Conservation (phyloP, 2,329 filamentous ascomycete genomes). For the Nectriaceae sp. region DNA sequence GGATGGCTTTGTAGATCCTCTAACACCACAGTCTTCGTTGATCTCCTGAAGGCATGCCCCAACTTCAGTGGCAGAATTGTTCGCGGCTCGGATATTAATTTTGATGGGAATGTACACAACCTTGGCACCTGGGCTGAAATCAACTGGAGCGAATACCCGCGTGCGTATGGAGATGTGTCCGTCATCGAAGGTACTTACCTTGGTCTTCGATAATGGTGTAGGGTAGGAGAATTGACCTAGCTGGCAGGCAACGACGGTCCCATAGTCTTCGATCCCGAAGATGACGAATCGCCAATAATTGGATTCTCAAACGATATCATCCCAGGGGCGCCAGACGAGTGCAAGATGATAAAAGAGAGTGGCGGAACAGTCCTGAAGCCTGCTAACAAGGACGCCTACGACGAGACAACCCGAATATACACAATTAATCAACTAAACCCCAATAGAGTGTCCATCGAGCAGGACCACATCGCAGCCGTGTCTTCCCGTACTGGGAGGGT, state of each 20-base stretch:
- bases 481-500: conserved; percentile 20
- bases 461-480: conserved; percentile 13
- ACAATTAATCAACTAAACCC: conserved; percentile 8
- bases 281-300: conserved; percentile 8
- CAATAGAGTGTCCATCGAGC: conserved; percentile 14
- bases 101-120: conserved; percentile 16
- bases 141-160: conserved; percentile 18
- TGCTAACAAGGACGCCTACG: conserved; percentile 20
- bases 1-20: too few species aligned
- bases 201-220: background rate
- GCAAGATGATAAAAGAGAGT: conserved; percentile 12
- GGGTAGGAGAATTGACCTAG: background rate
- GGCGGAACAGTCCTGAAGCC: conserved; percentile 14
- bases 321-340: conserved; percentile 10
- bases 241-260: conserved; percentile 20
- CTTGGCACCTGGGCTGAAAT: conserved; percentile 21
- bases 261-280: conserved; percentile 14
- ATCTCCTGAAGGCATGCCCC: conserved; percentile 11
- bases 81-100: conserved; percentile 14
- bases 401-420: conserved; percentile 11
- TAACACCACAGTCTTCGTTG: conserved; percentile 19
- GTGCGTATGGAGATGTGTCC: conserved; percentile 17
- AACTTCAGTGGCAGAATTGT: conserved; percentile 19
- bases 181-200: conserved; percentile 24
- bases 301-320: conserved; percentile 16